phyloP scores from a whole-genome alignment of 805 yeast species.

The Deakozyma indianensis region DNA sequence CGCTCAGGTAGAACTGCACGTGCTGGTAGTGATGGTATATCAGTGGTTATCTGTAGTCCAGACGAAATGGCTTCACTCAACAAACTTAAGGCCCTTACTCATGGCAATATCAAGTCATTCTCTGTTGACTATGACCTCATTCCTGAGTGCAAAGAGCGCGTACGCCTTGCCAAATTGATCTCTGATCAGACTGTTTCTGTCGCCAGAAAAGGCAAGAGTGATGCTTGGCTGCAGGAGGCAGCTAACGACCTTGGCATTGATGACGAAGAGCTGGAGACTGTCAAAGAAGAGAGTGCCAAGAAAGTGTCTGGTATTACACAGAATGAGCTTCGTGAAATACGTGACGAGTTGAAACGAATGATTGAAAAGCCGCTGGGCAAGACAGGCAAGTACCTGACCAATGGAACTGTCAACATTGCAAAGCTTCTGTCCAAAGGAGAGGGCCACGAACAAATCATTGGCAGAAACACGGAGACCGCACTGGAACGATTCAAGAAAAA shows the following conservation, averaged over 20 bases:
- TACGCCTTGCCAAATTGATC: constrained; percentile 51
- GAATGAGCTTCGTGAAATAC: constrained; percentile 31
- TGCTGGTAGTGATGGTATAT: constrained; percentile 88
- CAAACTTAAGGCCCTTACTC: constrained; percentile 47
- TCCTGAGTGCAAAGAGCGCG: constrained; percentile 54
- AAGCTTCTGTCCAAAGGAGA: constrained; percentile 56
- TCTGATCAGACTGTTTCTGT: constrained; percentile 57
- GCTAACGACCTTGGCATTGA: constrained; percentile 89
- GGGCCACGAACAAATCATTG: constrained; percentile 55
- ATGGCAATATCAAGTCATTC: constrained; percentile 42
- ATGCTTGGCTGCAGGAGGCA: constrained; percentile 73
- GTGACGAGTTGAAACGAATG: constrained; percentile 38
- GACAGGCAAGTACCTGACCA: constrained; percentile 58
- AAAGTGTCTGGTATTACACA: constrained; percentile 21
- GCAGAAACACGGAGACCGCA: constrained; percentile 56
- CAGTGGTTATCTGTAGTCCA: constrained; percentile 84
- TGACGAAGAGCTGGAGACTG: constrained; percentile 39
- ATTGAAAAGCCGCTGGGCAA: constrained; percentile 44
- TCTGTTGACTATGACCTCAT: constrained; percentile 68
- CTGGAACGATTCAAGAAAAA: constrained; percentile 24
- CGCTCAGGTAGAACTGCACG: constrained; percentile 98
- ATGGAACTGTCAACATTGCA: constrained; percentile 66
- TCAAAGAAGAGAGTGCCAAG: constrained; percentile 5
- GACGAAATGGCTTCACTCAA: constrained; percentile 64
- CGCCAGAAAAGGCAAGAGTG: constrained; percentile 35